Conservation (phyloP, 345 rosid genomes). For the Eucalyptus fibrosa region DNA sequence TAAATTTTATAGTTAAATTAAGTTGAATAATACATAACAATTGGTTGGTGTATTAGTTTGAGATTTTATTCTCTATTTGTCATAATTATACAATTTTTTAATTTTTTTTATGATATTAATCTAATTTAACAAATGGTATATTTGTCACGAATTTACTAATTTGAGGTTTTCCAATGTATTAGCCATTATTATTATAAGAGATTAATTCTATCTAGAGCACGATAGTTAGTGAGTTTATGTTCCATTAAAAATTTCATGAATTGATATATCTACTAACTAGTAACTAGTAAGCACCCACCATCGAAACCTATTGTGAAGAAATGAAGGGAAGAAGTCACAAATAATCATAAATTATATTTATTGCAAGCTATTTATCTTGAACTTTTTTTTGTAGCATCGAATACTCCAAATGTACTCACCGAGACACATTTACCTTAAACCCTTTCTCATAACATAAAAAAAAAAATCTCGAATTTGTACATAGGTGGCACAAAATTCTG, state of each 20-base stretch:
- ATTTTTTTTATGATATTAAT: rapidly evolving
- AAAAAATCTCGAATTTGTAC: no score
- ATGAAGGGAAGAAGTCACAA: neutral
- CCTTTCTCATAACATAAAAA: rapidly evolving
- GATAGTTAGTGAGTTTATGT: no score
- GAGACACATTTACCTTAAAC: no score
- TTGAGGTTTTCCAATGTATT: rapidly evolving
- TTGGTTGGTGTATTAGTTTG: rapidly evolving
- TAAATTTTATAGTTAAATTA: no score
- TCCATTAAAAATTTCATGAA: no score
- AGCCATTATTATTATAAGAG: neutral
- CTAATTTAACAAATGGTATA: rapidly evolving
- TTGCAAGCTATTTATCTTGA: rapidly evolving
- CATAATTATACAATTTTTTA: rapidly evolving
- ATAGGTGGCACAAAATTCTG: no score
- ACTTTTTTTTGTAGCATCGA: rapidly evolving
- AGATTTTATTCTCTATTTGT: no score
- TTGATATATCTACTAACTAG: neutral
- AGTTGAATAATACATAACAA: rapidly evolving
- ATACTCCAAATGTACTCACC: rapidly evolving
- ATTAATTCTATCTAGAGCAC: neutral
- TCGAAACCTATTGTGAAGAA: neutral
- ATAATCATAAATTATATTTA: no score
- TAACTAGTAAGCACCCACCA: neutral
- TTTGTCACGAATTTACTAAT: rapidly evolving